Base-by-base conservation (phyloP, 352 stramenopile genomes). In the Globisporangium carolinianum region DNA sequence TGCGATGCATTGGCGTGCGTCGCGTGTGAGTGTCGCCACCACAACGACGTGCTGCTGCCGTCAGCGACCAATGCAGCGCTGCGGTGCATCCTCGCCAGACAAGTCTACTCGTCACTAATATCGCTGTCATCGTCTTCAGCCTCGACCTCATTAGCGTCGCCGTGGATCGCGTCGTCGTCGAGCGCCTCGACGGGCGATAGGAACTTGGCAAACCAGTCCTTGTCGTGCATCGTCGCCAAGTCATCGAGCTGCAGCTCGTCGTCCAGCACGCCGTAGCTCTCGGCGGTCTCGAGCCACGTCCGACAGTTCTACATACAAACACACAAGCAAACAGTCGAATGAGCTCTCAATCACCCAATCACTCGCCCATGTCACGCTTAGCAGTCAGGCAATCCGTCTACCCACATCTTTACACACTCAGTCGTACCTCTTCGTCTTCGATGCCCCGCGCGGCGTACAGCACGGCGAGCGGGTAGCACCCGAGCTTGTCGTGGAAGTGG, bases 401-500 rank as follows among this genome's bases (percentile, higher is more conserved):
- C 17, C 47, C n/a, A 11, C 38, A 9, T 6, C 57, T 5, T 17
- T 15, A n/a, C 24, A 32, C 24, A 32, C 24, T 32, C 24, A 32
- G 24, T 38, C 69, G 38, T 38, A 86, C 76, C 65, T 71, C 60
- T 61, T 91, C 76, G 60, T 94, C 70, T 65, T 74, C 57, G 54
- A 86, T 87, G 15, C 60, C 57, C 1, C 73, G 56, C 1, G 65
- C 64, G 5, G 83, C 83, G 57, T 87, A 91, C 50, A 91, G 58
- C 58, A 68, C 78, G 7, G 83, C 79, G 8, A 94, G 68, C 47
- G 79, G 75, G 59, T 94, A 94, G 53, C 79, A 82, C 0, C 83
- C 83, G 15, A 94, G 74, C 61, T 88, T 85, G 68, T 94, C 83
- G 62, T 94, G 81, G 41, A 91, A 86, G 55, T 91, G 81, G 60